Conservation (phyloP, 306 rosid genomes). For the Herpetospermum pedunculosum region DNA sequence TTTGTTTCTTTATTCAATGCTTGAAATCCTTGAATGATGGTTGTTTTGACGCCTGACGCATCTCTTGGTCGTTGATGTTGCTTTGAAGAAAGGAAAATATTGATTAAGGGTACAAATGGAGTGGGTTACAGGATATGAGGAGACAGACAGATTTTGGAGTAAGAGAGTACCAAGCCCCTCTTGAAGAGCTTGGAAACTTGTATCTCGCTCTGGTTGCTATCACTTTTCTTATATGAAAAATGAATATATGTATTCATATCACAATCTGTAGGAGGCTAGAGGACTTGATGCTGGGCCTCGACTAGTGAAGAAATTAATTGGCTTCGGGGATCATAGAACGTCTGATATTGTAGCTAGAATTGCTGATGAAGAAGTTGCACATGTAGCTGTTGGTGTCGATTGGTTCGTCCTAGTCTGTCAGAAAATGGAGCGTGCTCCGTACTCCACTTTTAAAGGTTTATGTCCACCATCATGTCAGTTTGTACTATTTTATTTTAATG, state of each 20-base stretch:
- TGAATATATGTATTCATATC: background rate
- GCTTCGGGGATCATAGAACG: constrained; percentile 77
- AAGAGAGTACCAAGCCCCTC: background rate
- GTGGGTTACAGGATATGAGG: background rate
- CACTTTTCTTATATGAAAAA: background rate
- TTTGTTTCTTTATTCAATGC: background rate
- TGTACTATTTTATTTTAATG: background rate
- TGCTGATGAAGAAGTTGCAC: constrained; percentile 94
- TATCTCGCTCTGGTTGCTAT: background rate
- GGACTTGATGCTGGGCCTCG: constrained; percentile 99
- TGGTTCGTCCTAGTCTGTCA: constrained; percentile 73
- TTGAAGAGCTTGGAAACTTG: background rate
- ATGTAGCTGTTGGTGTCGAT: constrained; percentile 82
- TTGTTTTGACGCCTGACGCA: background rate
- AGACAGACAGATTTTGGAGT: background rate
- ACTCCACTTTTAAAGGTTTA: constrained; percentile 70
- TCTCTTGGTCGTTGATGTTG: background rate
- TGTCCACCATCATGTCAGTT: background rate
- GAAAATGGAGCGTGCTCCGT: constrained; percentile 55
- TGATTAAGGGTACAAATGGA: background rate
- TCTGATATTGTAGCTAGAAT: constrained; percentile 75
- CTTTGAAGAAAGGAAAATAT: background rate
- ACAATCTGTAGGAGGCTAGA: constrained; percentile 71
- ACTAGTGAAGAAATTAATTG: constrained; percentile 64
- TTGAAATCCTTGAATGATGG: background rate